Percentiles rank a stretch among this genome's conserved stretches.
phyloP scores from a whole-genome alignment of 2,329 filamentous ascomycete species.

The Corniculantispora saksenae region DNA sequence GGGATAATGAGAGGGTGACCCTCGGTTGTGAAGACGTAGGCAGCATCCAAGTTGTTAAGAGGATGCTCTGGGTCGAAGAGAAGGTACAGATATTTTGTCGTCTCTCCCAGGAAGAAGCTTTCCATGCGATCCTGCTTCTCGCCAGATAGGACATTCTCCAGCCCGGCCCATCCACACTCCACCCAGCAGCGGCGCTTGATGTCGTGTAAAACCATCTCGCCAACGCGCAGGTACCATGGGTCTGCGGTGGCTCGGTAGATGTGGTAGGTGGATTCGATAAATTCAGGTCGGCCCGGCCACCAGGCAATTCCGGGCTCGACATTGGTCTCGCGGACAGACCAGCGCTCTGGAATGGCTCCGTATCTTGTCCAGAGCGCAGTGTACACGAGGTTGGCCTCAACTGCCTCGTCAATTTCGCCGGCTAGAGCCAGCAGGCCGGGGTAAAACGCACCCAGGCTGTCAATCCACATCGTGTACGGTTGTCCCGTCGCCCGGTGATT shows the following conservation, averaged over 20 bases:
- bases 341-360: slow-evolving; percentile 89
- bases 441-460: slow-evolving; percentile 94
- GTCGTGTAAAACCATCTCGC: slow-evolving; percentile 91
- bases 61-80: slow-evolving; percentile 86
- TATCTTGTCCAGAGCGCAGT: slow-evolving; percentile 94
- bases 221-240: slow-evolving; percentile 93
- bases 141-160: slow-evolving; percentile 79
- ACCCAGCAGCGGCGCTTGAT: slow-evolving; percentile 88
- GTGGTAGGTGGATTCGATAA: slow-evolving; percentile 95
- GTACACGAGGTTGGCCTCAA: slow-evolving; percentile 85
- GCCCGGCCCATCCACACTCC: slow-evolving; percentile 87
- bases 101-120: slow-evolving; percentile 97
- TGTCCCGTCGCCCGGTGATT: slow-evolving; percentile 87
- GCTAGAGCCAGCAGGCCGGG: slow-evolving; percentile 83
- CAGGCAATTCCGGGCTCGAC: slow-evolving; percentile 86
- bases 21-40: slow-evolving; percentile 94
- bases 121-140: slow-evolving; percentile 95
- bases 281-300: slow-evolving; percentile 95
- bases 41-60: slow-evolving; percentile 80
- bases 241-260: slow-evolving; percentile 92
- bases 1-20: slow-evolving; percentile 91
- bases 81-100: slow-evolving; percentile 91
- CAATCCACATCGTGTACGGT: slow-evolving; percentile 88
- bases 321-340: slow-evolving; percentile 81
- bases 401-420: slow-evolving; percentile 87